Evolutionary conservation across 768 basidiomycete species (phyloP), one percentile per base, ranked within the genome.

Genomic region (Lactarius deliciosus): DNA sequence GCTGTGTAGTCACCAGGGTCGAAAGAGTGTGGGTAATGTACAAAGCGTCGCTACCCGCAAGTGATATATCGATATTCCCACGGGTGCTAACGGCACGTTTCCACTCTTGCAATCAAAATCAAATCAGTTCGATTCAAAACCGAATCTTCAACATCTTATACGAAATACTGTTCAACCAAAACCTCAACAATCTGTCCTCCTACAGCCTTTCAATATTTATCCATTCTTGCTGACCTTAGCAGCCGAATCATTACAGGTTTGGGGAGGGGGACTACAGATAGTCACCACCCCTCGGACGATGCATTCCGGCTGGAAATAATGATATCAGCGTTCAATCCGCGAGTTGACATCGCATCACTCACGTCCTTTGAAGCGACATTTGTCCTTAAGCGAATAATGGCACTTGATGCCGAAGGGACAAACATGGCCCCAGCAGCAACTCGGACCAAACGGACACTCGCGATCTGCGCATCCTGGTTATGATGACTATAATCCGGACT

Each of bases 321-420:
- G 36, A 11, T 55, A 45, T 64, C 41, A 68, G n/a, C 57, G 5
- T 36, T 47, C 32, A 9, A 36, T 10, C 22, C 38, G 16, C 11
- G 11, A 64, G 20, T 45, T 30, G n/a, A 47, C 38, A 36, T 57
- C 32, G 36, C 34, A 1, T 41, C 10, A 77, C 83, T 72, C 64
- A 83, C 82, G 76, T 70, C 88, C 90, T 82, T 92, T 92, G 77
- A 93, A 93, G 90, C 91, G 92, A 74, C 91, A 93, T 77, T 89
- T 92, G 53, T 91, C 90, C 73, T 88, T 90, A 77, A 83, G 85
- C 36, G 88, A 77, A 75, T 89, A 88, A 73, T 83, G 84, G 68
- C 76, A 78, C 30, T 73, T 73, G 11, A 75, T 64, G 36, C 91
- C 91, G 70, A 88, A 88, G 16, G 91, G 91, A 72, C 91, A 93